These are phyloP conservation scores for Ascosphaera aggregata DNA, from an alignment of 2,329 filamentous ascomycete species.

Conservation along the genomic window DNA sequence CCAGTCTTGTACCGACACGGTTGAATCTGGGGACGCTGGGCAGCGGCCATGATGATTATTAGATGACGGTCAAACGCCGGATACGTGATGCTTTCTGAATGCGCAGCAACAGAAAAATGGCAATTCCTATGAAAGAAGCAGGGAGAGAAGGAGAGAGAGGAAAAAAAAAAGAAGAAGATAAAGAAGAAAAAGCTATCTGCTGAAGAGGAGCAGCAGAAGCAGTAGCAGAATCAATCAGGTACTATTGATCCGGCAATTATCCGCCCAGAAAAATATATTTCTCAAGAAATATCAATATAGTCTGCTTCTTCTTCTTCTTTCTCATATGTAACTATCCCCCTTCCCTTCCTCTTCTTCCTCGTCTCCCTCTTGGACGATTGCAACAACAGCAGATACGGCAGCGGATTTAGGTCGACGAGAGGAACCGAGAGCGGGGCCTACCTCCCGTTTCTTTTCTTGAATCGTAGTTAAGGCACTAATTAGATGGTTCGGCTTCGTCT, in stretches of 20 bases:
- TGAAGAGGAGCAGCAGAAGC: too few species aligned
- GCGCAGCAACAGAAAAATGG: not conserved
- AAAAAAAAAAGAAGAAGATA: not conserved
- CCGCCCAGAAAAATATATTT: too few species aligned
- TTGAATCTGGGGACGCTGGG: slow-evolving; percentile 44
- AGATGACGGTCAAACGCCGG: slow-evolving; percentile 2
- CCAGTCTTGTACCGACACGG: slow-evolving; percentile 97
- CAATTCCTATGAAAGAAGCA: not conserved
- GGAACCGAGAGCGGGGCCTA: not conserved
- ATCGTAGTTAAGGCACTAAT: too few species aligned
- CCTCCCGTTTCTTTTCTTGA: too few species aligned
- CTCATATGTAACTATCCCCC: too few species aligned
- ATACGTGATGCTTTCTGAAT: not conserved
- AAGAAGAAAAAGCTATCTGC: not conserved
- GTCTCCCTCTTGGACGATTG: not conserved
- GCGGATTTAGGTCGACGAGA: not conserved
- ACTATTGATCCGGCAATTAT: too few species aligned
- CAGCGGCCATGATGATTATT: slow-evolving; percentile 7
- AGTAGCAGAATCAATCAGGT: too few species aligned
- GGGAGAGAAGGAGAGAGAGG: slow-evolving; percentile 8
- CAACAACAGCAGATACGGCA: not conserved
- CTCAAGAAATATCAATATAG: too few species aligned
- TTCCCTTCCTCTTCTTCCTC: too few species aligned
- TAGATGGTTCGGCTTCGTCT: not conserved
- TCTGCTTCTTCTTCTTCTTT: too few species aligned